Percentiles rank a stretch among this genome's conserved stretches.
These are phyloP conservation scores for Escallonia rubra DNA, from an alignment of 129 eudicot genomes.

Conservation along the genomic window DNA sequence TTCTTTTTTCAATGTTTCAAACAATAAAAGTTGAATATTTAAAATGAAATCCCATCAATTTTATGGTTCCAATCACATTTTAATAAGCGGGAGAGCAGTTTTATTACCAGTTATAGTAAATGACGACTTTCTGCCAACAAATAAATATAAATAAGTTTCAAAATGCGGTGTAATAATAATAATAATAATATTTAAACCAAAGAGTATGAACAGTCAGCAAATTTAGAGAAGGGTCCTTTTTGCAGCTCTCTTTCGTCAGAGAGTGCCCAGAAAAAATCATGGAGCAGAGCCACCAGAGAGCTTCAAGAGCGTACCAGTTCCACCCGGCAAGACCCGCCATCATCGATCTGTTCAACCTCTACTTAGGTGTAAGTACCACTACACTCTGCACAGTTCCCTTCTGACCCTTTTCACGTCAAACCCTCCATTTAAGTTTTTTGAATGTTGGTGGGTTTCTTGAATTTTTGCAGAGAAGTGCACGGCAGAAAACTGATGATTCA, in stretches of 20 bases:
- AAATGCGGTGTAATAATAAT: too few species aligned
- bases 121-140: too few species aligned
- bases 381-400: background rate
- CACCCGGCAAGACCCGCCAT: conserved; percentile 27
- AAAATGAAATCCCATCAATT: too few species aligned
- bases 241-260: too few species aligned
- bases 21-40: too few species aligned
- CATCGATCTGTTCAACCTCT: conserved; percentile 74
- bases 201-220: background rate
- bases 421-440: background rate
- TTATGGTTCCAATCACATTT: too few species aligned
- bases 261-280: background rate
- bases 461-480: conserved; percentile 52
- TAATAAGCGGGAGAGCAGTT: too few species aligned
- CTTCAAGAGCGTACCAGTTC: conserved; percentile 17
- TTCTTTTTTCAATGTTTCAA: too few species aligned
- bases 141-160: too few species aligned
- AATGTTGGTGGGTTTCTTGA: background rate
- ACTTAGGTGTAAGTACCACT: conserved; percentile 54
- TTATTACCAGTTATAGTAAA: too few species aligned
- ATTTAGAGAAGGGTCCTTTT: background rate
- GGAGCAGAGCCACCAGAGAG: conserved; percentile 11
- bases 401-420: background rate
- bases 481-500: conserved; percentile 64
- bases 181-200: too few species aligned